Evolutionary conservation across 2,329 filamentous ascomycete genomes (phyloP).

Genomic region (Fusarium coicis): DNA sequence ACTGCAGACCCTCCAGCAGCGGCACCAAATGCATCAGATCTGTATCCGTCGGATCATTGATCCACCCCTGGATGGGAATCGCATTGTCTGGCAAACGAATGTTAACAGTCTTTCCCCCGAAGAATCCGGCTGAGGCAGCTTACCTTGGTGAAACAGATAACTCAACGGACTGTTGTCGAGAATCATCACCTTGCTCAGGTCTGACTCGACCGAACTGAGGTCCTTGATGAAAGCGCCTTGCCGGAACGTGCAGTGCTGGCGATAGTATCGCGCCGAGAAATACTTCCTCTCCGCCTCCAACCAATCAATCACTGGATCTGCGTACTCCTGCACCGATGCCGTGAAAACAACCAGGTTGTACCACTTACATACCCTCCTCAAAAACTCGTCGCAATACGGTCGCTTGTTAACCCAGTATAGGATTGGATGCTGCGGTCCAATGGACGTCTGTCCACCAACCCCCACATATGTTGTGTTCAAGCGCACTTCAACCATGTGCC

Average conservation of each 20-base stretch:
- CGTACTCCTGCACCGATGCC: conserved; percentile 97
- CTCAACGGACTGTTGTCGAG: conserved; percentile 98
- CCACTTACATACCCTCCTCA: conserved; percentile 94
- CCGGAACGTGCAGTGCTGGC: conserved; percentile 95
- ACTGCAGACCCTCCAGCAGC: conserved; percentile 91
- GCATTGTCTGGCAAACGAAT: conserved; percentile 80
- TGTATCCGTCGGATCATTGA: conserved; percentile 97
- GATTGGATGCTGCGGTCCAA: conserved; percentile 86
- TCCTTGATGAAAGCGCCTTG: conserved; percentile 99
- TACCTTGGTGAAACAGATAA: conserved; percentile 98
- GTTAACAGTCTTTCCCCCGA: conserved; percentile 8
- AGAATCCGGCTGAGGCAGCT: conserved; percentile 1
- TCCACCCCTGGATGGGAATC: conserved; percentile 99
- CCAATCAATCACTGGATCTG: conserved; percentile 99
- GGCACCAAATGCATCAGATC: conserved; percentile 93
- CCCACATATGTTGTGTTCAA: conserved; percentile 78
- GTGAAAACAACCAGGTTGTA: conserved; percentile 98
- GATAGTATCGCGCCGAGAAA: conserved; percentile 92
- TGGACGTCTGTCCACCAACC: conserved; percentile 71
- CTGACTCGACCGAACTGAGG: conserved; percentile 92
- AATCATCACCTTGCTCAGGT: conserved; percentile 98
- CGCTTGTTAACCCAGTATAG: conserved; percentile 99
- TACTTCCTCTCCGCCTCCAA: conserved; percentile 96
- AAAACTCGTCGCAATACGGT: conserved; percentile 95
- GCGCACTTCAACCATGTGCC: conserved; percentile 98